These are phyloP conservation scores for Escovopsis sp. DNA, from an alignment of 2,329 filamentous ascomycete species.

Conservation along the genomic window DNA sequence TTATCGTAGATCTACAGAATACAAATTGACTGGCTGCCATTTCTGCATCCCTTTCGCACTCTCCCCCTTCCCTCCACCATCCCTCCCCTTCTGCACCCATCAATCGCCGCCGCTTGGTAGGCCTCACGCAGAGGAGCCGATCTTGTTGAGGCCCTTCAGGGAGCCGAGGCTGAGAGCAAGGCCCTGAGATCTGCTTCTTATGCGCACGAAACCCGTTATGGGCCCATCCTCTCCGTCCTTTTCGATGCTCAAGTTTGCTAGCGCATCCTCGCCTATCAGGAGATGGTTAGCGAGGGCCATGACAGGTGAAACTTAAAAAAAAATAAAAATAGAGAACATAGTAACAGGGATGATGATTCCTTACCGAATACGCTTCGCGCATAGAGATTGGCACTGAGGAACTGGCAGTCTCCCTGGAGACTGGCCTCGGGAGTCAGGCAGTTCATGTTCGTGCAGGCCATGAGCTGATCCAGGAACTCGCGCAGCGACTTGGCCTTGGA, in stretches of 20 bases:
- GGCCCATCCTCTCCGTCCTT: conserved; percentile 91
- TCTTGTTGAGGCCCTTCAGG: conserved; percentile 86
- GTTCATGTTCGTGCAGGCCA: conserved; percentile 98
- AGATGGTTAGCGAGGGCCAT: background rate
- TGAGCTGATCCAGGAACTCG: conserved; percentile 84
- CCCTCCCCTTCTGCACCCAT: background rate
- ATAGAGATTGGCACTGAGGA: conserved; percentile 92
- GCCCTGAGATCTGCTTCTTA: conserved; percentile 92
- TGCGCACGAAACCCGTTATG: conserved; percentile 93
- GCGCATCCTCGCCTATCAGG: conserved; percentile 75
- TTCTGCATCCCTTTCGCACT: too few species aligned
- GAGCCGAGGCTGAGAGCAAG: conserved; percentile 86
- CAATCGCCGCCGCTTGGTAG: conserved; percentile 6
- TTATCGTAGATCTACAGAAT: conserved; percentile 2
- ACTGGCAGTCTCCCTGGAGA: conserved; percentile 93
- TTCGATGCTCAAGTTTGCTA: conserved; percentile 95
- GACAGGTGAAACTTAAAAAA: background rate
- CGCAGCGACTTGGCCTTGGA: conserved; percentile 85
- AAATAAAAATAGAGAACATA: too few species aligned
- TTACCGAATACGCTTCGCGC: conserved; percentile 95
- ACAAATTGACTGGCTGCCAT: background rate
- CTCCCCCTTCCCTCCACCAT: too few species aligned
- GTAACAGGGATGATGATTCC: conserved; percentile 17
- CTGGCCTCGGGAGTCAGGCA: conserved; percentile 93
- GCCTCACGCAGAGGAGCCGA: conserved; percentile 28